Evolutionary conservation across 2,329 filamentous ascomycete genomes (phyloP).

Genomic region (Trichoderma sp.): DNA sequence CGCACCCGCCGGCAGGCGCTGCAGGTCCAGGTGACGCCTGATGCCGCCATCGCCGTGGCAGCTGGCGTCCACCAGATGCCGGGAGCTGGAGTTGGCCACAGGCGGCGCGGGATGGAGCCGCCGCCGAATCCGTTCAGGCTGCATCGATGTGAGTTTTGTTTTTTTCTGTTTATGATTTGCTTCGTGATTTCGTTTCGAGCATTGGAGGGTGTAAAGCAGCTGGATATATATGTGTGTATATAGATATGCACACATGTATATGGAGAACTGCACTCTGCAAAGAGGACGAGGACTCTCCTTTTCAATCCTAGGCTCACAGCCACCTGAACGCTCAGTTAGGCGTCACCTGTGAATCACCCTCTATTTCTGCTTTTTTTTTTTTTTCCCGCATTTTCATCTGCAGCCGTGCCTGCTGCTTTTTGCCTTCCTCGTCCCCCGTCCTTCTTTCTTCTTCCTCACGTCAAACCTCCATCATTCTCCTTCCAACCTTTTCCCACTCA

Average conservation of each 20-base stretch:
- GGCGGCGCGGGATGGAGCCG: constrained; percentile 17
- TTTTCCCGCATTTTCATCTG: not conserved
- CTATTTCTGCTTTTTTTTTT: not conserved
- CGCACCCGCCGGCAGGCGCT: constrained; percentile 16
- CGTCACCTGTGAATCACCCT: not conserved
- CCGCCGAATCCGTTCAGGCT: constrained; percentile 38
- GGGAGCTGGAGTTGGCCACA: constrained; percentile 25
- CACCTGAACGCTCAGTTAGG: not conserved
- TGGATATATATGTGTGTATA: no score
- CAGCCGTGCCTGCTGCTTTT: not conserved
- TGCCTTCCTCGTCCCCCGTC: not conserved
- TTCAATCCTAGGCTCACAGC: no score
- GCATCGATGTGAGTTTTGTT: constrained; percentile 33
- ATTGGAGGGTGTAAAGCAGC: not conserved
- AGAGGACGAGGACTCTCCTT: no score
- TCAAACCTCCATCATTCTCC: not conserved
- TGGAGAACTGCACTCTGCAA: not conserved
- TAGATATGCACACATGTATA: not conserved
- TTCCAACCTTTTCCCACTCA: not conserved
- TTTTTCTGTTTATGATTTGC: not conserved
- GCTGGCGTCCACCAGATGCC: constrained; percentile 23
- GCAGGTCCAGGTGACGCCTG: constrained; percentile 21
- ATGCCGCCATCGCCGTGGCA: constrained; percentile 8
- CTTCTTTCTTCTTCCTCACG: not conserved
- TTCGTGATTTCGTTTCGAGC: not conserved